phyloP scores from a whole-genome alignment of 1,284 basidiomycete genomes.

The Ganoderma lucidum region DNA sequence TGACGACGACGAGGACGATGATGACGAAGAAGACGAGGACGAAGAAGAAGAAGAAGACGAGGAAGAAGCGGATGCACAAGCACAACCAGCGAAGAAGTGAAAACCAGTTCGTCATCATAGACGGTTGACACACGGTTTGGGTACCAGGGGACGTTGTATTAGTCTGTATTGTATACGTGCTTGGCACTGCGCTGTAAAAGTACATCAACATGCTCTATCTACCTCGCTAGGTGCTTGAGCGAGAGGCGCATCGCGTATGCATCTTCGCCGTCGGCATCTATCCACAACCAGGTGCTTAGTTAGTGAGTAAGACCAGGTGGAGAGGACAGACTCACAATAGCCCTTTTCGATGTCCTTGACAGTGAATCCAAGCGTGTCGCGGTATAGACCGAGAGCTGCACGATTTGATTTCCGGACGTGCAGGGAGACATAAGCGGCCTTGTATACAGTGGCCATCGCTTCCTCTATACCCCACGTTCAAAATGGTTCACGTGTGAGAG shows the following conservation, averaged over 20 bases:
- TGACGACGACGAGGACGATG: conserved; percentile 4
- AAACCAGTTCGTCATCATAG: not conserved
- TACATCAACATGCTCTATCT: conserved; percentile 24
- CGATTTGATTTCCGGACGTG: conserved; percentile 91
- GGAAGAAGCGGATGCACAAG: not conserved
- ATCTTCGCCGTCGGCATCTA: conserved; percentile 94
- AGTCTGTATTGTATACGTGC: conserved; percentile 27
- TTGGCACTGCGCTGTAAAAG: conserved; percentile 19
- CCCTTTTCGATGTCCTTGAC: conserved; percentile 79
- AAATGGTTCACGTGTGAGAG: too few relatives aligned
- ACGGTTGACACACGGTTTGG: not conserved
- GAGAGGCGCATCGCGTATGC: conserved; percentile 88
- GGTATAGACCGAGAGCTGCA: conserved; percentile 85
- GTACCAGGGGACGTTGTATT: conserved; percentile 21
- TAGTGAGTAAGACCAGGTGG: not conserved
- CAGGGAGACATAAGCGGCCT: conserved; percentile 80
- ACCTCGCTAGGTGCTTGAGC: conserved; percentile 50
- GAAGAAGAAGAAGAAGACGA: conserved; percentile 14
- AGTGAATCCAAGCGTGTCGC: conserved; percentile 84
- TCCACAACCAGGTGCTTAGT: not conserved
- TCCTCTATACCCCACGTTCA: conserved; percentile 60
- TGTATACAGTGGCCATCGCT: conserved; percentile 87
- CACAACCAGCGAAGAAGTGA: conserved; percentile 9
- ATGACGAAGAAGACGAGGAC: conserved; percentile 6
- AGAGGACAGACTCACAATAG: conserved; percentile 74